Evolutionary conservation across 2,329 filamentous ascomycete genomes (phyloP).

Genomic region (Nakataea oryzae): DNA sequence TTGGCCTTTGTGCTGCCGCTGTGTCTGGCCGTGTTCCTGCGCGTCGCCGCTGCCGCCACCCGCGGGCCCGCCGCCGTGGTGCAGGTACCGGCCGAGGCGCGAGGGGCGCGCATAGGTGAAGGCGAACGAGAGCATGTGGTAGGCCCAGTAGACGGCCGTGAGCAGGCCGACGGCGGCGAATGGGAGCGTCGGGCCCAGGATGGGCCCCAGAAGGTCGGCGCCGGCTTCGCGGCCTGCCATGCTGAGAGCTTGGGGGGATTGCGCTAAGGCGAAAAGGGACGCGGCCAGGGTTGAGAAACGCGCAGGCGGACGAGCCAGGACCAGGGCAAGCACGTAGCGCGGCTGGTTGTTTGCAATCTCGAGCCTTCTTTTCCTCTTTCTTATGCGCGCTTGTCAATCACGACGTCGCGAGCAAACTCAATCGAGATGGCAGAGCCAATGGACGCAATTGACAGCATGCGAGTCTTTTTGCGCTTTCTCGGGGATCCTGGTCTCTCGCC

Average conservation of each 20-base stretch:
- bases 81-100: constrained; percentile 5
- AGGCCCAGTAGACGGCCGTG: neutral
- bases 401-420: neutral
- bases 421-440: neutral
- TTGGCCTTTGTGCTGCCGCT: too few relatives aligned
- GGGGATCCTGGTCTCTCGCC: too few relatives aligned
- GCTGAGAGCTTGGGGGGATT: neutral
- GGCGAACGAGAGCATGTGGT: neutral
- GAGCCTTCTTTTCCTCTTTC: neutral
- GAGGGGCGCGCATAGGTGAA: constrained; percentile 3
- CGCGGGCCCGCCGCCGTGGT: neutral
- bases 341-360: neutral
- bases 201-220: neutral
- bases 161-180: neutral
- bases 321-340: too few relatives aligned
- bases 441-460: neutral
- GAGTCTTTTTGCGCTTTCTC: neutral
- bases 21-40: neutral
- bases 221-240: neutral
- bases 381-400: neutral
- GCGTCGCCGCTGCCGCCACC: neutral
- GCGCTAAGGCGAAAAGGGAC: too few relatives aligned
- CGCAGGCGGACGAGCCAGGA: neutral
- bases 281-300: too few relatives aligned
- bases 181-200: neutral